These are phyloP conservation scores for Galerina marginata DNA, from an alignment of 768 basidiomycete species.

Conservation along the genomic window DNA sequence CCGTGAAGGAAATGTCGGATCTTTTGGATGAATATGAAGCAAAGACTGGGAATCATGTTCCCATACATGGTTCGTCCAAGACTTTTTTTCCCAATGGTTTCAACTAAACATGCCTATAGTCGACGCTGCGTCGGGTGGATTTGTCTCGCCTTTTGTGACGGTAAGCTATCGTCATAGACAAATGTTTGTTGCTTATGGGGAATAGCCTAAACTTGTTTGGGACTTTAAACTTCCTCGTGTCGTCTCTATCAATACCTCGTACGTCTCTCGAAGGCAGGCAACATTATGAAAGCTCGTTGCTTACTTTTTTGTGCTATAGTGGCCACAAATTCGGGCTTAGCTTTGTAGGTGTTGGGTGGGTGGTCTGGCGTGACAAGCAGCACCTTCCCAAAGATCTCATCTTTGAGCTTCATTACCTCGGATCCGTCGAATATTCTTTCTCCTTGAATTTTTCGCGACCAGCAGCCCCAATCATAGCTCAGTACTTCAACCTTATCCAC, in stretches of 20 bases:
- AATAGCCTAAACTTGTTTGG: slow-evolving; percentile 62
- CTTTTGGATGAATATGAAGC: slow-evolving; percentile 68
- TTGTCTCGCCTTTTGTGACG: slow-evolving; percentile 67
- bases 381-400: slow-evolving; percentile 74
- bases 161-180: slow-evolving; percentile 21
- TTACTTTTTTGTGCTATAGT: slow-evolving; percentile 50
- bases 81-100: slow-evolving; percentile 49
- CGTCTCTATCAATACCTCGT: slow-evolving; percentile 64
- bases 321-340: slow-evolving; percentile 68
- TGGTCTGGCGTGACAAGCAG: slow-evolving; percentile 67
- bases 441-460: slow-evolving; percentile 68
- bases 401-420: slow-evolving; percentile 68
- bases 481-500: slow-evolving; percentile 69
- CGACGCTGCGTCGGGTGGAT: slow-evolving; percentile 71
- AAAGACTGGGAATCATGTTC: slow-evolving; percentile 63
- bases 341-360: slow-evolving; percentile 72
- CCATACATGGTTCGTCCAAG: slow-evolving; percentile 70
- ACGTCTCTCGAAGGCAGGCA: slow-evolving; percentile 19
- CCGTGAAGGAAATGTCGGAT: slow-evolving; percentile 84
- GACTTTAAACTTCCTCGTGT: slow-evolving; percentile 69
- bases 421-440: slow-evolving; percentile 76
- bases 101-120: slow-evolving; percentile 41
- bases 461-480: slow-evolving; percentile 65
- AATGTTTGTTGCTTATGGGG: slow-evolving; percentile 11
- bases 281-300: slow-evolving; percentile 39